A percentile compares a stretch with the other conserved stretches of the same genome.
These are phyloP conservation scores for Solanum chiquidenum DNA, from an alignment of 257 asterid species.

Conservation along the genomic window DNA sequence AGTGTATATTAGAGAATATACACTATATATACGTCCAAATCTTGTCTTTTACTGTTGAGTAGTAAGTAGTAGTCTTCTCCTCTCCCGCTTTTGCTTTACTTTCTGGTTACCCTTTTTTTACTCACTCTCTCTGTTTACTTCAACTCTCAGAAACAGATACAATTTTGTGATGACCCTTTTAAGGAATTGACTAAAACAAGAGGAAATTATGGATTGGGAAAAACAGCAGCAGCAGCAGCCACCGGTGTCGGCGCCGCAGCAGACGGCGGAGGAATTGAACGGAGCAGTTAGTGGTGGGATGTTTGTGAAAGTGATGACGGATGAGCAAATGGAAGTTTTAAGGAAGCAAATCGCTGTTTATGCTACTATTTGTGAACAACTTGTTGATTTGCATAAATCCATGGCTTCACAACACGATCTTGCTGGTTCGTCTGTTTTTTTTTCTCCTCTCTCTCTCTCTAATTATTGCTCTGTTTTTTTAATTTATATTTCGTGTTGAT, in stretches of 20 bases:
- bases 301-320: constrained; percentile 98
- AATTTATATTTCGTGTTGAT: not conserved
- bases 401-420: constrained; percentile 87
- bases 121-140: not conserved
- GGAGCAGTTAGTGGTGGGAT: constrained; percentile 19
- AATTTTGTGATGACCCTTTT: not conserved
- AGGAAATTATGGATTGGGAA: constrained; percentile 32
- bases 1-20: not conserved
- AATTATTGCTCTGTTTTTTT: not conserved
- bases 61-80: not conserved
- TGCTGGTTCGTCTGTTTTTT: constrained; percentile 31
- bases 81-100: constrained; percentile 31
- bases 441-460: not conserved
- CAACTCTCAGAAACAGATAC: not conserved
- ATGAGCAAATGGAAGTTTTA: constrained; percentile 92
- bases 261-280: constrained; percentile 33
- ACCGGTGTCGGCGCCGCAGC: constrained; percentile 22
- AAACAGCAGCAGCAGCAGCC: constrained; percentile 20
- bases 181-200: not conserved
- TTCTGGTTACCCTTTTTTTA: constrained; percentile 28
- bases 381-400: constrained; percentile 85
- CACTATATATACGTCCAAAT: constrained; percentile 12
- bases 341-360: constrained; percentile 94
- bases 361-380: constrained; percentile 89
- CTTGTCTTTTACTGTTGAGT: constrained; percentile 9